Evolutionary conservation across 441 rosid genomes (phyloP), one percentile per base, ranked within the genome.

Genomic region (Pelargonium myrrhifolium): DNA sequence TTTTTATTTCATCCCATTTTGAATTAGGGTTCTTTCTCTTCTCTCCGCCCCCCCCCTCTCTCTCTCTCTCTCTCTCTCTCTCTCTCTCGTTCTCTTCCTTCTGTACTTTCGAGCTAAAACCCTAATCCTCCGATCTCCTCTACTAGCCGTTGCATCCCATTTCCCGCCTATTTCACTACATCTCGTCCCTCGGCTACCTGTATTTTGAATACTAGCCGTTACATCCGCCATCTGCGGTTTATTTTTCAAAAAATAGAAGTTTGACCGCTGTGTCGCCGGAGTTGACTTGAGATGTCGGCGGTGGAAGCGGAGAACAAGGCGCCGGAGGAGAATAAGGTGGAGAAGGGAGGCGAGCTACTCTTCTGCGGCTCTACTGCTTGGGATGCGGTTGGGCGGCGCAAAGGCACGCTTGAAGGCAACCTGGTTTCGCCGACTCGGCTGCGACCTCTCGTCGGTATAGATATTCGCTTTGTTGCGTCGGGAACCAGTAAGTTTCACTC

Each of bases 301-400:
- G 77, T 67, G 58, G 81, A 74, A 42, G 81, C 76, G 71, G 89
- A 83, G 80, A 82, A 78, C 83, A 83, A 77, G 82, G 75, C 55
- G 18, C 73, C 70, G 72, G 78, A 68, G 51, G 79, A 71, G 78
- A 68, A 37, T 65, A 68, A 68, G 24, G 79, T 64, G 76, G 94
- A 79, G 81, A 79, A 84, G 67, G 96, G 88, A 64, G 98, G 99
- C 9, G 99, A 94, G 83, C 78, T 92, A 3, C 77, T 94, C 82
- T 89, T 92, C 76, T 94, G 99, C 62, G 99, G 98, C 9, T 86
- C 82, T 62, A 90, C 98, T 28, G 73, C 83, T 71, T 92, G 98
- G 99, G 93, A 88, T 65, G 40, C 73, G 14, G 59, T 87, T 80
- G 97, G 93, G 47, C 82, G 89, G 9, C 81, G 80, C 39, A 92